Percentiles rank a stretch among this genome's conserved stretches.
phyloP scores from a whole-genome alignment of 2,329 filamentous ascomycete genomes.

The Ploettnerulaceae sp. region DNA sequence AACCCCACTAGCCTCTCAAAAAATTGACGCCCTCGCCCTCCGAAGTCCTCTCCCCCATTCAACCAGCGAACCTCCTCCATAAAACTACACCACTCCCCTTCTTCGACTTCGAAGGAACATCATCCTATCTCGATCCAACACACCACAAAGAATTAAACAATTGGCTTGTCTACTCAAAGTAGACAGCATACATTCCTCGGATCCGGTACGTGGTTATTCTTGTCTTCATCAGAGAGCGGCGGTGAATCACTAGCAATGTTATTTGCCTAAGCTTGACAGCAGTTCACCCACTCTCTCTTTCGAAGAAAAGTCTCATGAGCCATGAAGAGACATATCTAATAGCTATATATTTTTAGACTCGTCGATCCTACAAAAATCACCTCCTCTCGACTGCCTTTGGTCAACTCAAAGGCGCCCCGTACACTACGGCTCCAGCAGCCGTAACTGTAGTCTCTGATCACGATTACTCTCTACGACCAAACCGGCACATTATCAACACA shows the following conservation, averaged over 20 bases:
- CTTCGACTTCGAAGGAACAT: not conserved
- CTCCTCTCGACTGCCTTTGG: conserved; percentile 52
- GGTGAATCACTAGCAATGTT: not conserved
- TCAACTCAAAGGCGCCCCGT: conserved; percentile 56
- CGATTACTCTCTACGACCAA: conserved; percentile 64
- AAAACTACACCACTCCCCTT: not conserved
- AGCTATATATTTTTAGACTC: conserved; percentile 13
- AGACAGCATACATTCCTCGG: conserved; percentile 6
- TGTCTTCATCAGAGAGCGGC: conserved; percentile 1
- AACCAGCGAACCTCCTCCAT: not conserved
- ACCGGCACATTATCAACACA: conserved; percentile 62
- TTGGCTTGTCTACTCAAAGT: conserved; percentile 1
- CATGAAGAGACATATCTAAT: conserved; percentile 7
- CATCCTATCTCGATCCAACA: not conserved
- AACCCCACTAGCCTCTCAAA: conserved; percentile 1
- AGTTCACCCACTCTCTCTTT: not conserved
- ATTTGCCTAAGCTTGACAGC: not conserved
- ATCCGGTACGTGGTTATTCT: conserved; percentile 8
- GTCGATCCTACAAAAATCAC: not conserved
- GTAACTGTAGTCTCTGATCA: conserved; percentile 59
- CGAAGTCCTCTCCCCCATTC: not conserved
- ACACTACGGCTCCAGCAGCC: conserved; percentile 60
- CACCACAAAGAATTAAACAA: not conserved
- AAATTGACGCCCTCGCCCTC: not conserved
- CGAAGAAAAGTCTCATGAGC: not conserved